Evolutionary conservation across 345 rosid genomes (phyloP).

Genomic region (Hevea brasiliensis): DNA sequence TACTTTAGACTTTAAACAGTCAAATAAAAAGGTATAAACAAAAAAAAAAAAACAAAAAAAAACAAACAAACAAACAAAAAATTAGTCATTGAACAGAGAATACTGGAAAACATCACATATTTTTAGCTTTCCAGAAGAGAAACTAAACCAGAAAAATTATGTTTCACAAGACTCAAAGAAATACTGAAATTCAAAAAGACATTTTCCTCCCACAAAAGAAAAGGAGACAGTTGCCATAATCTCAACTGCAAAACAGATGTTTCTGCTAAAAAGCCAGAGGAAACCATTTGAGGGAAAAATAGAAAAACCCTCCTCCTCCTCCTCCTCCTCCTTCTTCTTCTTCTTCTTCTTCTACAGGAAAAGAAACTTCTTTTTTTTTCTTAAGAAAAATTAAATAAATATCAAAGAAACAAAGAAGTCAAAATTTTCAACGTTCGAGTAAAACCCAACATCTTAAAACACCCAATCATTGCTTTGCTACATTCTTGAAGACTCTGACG

Average conservation of each 20-base stretch:
- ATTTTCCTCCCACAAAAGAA: neutral
- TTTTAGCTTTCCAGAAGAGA: neutral
- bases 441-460: conserved; percentile 2
- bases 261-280: neutral
- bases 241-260: neutral
- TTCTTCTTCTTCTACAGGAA: neutral
- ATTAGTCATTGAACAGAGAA: neutral
- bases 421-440: neutral
- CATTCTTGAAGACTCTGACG: neutral
- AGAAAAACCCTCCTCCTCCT: too few species aligned
- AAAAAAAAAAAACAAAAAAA: neutral
- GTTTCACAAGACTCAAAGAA: neutral
- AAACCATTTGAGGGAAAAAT: neutral
- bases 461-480: conserved; percentile 1
- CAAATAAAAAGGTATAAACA: too few species aligned
- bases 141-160: neutral
- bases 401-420: conserved; percentile 12
- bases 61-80: neutral
- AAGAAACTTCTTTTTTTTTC: neutral
- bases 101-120: neutral
- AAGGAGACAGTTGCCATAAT: neutral
- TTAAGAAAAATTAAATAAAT: neutral
- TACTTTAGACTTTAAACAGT: too few species aligned
- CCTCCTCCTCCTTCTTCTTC: too few species aligned
- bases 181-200: neutral